Evolutionary conservation across 345 rosid genomes (phyloP), one percentile per base, ranked within the genome.

Genomic region (Ceriops zippeliana): DNA sequence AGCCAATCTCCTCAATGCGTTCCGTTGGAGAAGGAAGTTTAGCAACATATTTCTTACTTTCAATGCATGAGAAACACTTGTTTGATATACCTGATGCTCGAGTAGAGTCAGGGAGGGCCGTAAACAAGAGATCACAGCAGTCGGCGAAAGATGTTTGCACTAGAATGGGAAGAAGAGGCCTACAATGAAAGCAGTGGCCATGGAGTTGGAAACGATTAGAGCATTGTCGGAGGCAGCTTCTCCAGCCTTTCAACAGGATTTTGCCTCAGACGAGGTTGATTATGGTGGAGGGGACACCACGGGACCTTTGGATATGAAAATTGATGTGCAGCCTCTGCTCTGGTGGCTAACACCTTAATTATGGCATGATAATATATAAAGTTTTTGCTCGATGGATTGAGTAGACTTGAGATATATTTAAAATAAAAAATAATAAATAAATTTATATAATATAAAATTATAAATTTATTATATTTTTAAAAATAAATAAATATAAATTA

Each of bases 141-240:
- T 66, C 1, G 2, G 69, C 49, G 52, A 66, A 31, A 32, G 30
- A 52, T 32, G 69, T 20, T 22, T 66, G 28, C 5, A 52, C 30
- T 51, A 20, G 49, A 31, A 66, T 9, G 49, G 69, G 60, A 52
- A 34, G n/a, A 66, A 52, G 15, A 66, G 69, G 16, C 69, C 69
- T 7, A 31, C 27, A 27, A 52, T 66, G 69, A 66, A 66, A 13
- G 47, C 4, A 13, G 61, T 66, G n/a, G 28, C 70, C 0, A 32
- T 66, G 58, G 69, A 52, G 21, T 52, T 66, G 28, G 69, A 66
- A 34, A 21, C 16, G 27, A 63, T 63, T 2, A 42, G 37, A 26
- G 20, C 54, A 30, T 51, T 7, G 21, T 42, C 30, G 31, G 30
- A 37, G 21, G 57, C 6, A 52, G 20, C 17, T 19, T 31, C 17